Conservation (phyloP, 345 rosid genomes). For the Triadica sebifera region DNA sequence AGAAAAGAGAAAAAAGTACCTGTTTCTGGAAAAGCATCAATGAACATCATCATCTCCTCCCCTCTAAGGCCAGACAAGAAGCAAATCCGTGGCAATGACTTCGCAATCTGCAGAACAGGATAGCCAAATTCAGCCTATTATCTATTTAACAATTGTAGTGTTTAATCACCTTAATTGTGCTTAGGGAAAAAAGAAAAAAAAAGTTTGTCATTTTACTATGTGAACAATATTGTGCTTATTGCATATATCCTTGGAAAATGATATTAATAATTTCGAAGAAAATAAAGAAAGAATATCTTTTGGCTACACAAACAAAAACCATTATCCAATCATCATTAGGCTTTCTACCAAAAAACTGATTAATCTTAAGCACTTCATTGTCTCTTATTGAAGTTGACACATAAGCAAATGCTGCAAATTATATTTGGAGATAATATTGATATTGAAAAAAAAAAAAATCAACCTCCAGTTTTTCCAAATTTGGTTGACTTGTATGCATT, state of each 20-base stretch:
- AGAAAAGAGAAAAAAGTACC: constrained; percentile 35
- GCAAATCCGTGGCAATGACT: constrained; percentile 74
- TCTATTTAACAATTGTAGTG: neutral
- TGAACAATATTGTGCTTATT: neutral
- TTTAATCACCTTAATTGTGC: neutral
- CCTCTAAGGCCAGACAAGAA: constrained; percentile 83
- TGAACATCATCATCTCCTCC: constrained; percentile 96
- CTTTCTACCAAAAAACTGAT: neutral
- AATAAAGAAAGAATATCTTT: no score
- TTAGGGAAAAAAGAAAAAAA: no score
- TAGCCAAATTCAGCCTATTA: neutral
- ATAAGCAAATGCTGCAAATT: no score
- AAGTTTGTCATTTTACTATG: neutral
- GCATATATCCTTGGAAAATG: neutral
- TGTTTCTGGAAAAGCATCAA: constrained; percentile 75
- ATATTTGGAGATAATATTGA: neutral
- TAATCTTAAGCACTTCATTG: neutral
- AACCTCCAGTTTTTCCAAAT: constrained; percentile 60
- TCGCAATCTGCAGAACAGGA: constrained; percentile 44
- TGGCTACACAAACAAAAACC: neutral
- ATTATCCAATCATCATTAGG: neutral
- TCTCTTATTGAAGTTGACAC: neutral
- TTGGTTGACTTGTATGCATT: constrained; percentile 64
- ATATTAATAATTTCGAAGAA: neutral
- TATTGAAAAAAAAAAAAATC: neutral